A percentile compares a stretch with the other conserved stretches of the same genome.
Conservation (phyloP, 2,329 filamentous ascomycete genomes). For the Elsinoe australis region DNA sequence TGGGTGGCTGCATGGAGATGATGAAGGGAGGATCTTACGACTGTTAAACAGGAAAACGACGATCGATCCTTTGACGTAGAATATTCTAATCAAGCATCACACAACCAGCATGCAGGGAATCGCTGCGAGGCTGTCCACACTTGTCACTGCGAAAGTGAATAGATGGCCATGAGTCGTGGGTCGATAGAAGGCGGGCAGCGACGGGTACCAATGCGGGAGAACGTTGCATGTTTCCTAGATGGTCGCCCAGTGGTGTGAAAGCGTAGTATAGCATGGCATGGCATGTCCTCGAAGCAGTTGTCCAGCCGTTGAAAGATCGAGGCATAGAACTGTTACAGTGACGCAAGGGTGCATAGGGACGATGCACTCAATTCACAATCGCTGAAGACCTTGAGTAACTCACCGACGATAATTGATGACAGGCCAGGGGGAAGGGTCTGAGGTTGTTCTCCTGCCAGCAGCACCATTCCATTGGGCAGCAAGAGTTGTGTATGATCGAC, state of each 20-base stretch:
- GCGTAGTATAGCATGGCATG: background rate
- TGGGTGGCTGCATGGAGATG: background rate
- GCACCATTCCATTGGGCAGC: constrained; percentile 2
- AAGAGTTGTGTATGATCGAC: constrained; percentile 9
- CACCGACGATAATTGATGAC: too few relatives aligned
- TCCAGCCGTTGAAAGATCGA: constrained; percentile 12
- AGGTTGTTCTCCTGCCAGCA: background rate
- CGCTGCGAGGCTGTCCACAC: too few relatives aligned
- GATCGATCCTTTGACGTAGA: constrained; percentile 1
- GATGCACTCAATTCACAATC: background rate
- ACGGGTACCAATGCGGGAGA: constrained; percentile 11
- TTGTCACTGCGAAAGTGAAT: too few relatives aligned
- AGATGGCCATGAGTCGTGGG: background rate
- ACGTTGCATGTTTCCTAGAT: constrained; percentile 12
- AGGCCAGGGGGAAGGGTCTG: background rate
- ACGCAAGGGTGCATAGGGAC: constrained; percentile 1
- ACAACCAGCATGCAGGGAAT: too few relatives aligned
- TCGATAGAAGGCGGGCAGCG: constrained; percentile 7
- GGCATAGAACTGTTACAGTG: constrained; percentile 9
- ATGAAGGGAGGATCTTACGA: background rate
- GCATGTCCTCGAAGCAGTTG: constrained; percentile 2
- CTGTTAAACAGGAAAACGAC: constrained; percentile 8
- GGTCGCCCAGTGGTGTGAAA: constrained; percentile 10
- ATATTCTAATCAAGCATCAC: constrained; percentile 10
- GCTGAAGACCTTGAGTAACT: too few relatives aligned